Conservation (phyloP, 805 yeast species). For the Saccharomycopsis babjevae region DNA sequence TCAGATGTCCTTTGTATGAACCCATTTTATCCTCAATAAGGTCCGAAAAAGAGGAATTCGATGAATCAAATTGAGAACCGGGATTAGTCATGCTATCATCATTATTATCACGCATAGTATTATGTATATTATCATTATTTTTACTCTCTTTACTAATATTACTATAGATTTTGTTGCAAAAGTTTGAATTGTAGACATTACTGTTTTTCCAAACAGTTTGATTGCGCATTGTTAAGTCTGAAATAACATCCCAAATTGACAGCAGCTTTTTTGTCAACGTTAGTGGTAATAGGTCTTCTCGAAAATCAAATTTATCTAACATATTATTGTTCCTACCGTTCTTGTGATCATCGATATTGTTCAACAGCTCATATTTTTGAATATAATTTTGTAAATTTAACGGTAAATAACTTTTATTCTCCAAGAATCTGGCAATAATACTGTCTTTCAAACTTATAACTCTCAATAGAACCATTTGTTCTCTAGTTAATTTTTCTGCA, state of each 20-base stretch:
- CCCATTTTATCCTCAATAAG: neutral
- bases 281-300: neutral
- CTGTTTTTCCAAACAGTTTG: neutral
- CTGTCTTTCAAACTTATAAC: conserved; percentile 3
- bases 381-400: neutral
- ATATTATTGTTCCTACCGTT: neutral
- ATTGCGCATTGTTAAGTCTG: neutral
- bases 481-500: neutral
- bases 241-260: neutral
- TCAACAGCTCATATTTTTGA: neutral
- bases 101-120: neutral
- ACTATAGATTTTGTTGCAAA: neutral
- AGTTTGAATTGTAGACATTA: neutral
- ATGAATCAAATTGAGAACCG: neutral
- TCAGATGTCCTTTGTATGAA: neutral
- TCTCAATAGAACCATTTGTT: neutral
- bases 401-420: neutral
- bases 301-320: neutral
- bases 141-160: too few species aligned
- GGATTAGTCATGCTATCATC: neutral
- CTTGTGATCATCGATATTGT: neutral
- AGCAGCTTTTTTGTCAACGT: neutral
- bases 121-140: neutral
- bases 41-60: neutral
- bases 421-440: conserved; percentile 4